Evolutionary conservation across 2,329 filamentous ascomycete genomes (phyloP).

Genomic region (Apiospora rasikravindrae): DNA sequence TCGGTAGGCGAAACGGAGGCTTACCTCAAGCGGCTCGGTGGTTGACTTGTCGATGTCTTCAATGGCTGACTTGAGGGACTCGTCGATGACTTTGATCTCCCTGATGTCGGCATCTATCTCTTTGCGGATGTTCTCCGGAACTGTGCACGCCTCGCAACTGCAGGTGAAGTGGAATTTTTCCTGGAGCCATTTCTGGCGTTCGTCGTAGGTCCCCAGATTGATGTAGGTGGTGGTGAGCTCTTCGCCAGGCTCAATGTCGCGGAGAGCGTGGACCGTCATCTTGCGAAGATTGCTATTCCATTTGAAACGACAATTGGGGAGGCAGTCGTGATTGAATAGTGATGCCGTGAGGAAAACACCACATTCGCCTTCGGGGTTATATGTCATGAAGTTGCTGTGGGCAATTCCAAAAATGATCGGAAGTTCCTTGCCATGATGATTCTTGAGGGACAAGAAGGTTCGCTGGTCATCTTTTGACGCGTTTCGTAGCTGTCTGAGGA

Average conservation of each 20-base stretch:
- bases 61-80: neutral
- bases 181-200: neutral
- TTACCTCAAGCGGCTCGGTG: neutral
- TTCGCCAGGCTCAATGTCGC: slow-evolving; percentile 20
- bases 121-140: neutral
- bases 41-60: too few species aligned
- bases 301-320: neutral
- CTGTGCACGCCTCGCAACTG: slow-evolving; percentile 17
- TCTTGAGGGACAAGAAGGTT: slow-evolving; percentile 20
- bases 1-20: neutral
- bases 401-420: slow-evolving; percentile 19
- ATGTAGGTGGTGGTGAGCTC: slow-evolving; percentile 23
- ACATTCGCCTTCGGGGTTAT: neutral
- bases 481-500: slow-evolving; percentile 3
- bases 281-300: slow-evolving; percentile 9
- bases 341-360: slow-evolving; percentile 20
- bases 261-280: slow-evolving; percentile 21
- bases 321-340: slow-evolving; percentile 22
- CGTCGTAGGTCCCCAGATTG: neutral
- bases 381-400: slow-evolving; percentile 18
- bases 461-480: slow-evolving; percentile 18
- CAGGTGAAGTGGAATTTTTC: slow-evolving; percentile 18
- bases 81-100: neutral
- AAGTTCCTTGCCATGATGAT: slow-evolving; percentile 18
- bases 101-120: neutral